Base-by-base conservation (phyloP, 129 eudicot species). In the Smallanthus sonchifolius region DNA sequence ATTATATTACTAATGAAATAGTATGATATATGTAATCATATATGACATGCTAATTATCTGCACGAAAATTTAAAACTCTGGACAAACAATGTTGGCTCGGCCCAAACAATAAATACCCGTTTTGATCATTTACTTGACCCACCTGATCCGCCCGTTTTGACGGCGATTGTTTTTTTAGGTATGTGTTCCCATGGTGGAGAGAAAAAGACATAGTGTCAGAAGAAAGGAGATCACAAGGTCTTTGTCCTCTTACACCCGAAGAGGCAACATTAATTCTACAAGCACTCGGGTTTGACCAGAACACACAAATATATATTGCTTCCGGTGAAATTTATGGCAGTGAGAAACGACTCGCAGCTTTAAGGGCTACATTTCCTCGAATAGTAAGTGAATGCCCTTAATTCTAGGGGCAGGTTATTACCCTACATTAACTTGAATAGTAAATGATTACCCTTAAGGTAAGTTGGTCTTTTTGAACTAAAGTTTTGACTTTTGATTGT, bases 111-210 rank as follows among this genome's bases (percentile, higher is more conserved):
- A 54, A 14, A 56, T 20, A 14, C 47, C 6, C 3, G 0, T 30
- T 13, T 15, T 73, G 69, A 43, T 20, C 57, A n/a, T 8, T 1
- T 48, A 49, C 20, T 15, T 49, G 56, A 15, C 56, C 24, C 32
- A 28, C 43, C 35, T 4, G 17, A 6, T 39, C 54, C 65, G 1
- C 10, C 20, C 77, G 30, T 34, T 60, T 51, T 65, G 38, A 69
- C 32, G 56, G n/a, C 10, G 4, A 7, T 57, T 30, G 57, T 51
- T 52, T 79, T 57, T 80, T 47, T 49, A 94, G 99, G 77, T 94
- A 94, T 82, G 99, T 96, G 24, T 94, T 88, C 69, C 99, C 99
- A 28, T 90, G 99, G 99, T 94, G 99, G 99, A 94, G 97, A 60
- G 99, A 94, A 76, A 94, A 94, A 76, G 90, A 94, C 79, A 91